These are phyloP conservation scores for Balakata baccata DNA, from an alignment of 345 rosid genomes.

Conservation along the genomic window DNA sequence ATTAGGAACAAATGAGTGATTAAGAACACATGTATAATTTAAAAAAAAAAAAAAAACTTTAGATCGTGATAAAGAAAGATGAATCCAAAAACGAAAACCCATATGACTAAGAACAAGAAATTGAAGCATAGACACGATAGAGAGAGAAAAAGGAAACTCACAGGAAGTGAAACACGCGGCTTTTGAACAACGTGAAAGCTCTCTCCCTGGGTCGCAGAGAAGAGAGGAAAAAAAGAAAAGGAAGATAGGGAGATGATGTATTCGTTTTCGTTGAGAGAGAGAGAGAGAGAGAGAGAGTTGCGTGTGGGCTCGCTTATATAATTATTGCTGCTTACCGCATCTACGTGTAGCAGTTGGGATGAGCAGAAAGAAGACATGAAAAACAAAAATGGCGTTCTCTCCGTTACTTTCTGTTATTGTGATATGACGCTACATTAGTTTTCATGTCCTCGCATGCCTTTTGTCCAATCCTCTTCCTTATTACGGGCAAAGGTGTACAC, in stretches of 20 bases:
- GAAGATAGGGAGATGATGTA: not conserved
- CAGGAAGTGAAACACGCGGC: conserved; percentile 46
- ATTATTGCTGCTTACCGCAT: conserved; percentile 46
- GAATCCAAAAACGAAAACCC: not conserved
- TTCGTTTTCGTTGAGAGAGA: conserved; percentile 10
- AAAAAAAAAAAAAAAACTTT: conserved; percentile 17
- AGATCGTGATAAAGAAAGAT: conserved; percentile 12
- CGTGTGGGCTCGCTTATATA: conserved; percentile 41
- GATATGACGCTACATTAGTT: too few species aligned
- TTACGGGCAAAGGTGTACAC: too few species aligned
- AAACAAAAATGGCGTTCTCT: too few species aligned
- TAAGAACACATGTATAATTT: not conserved
- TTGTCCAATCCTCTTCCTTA: too few species aligned
- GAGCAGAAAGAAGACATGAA: conserved; percentile 9
- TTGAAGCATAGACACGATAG: not conserved
- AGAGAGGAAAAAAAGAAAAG: not conserved
- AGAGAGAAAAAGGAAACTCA: conserved; percentile 25
- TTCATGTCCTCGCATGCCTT: too few species aligned
- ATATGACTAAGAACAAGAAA: not conserved
- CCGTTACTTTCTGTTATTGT: too few species aligned
- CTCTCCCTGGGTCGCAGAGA: conserved; percentile 21
- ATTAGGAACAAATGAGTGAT: too few species aligned
- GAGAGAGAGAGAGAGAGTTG: conserved; percentile 36
- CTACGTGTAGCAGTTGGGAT: conserved; percentile 53
- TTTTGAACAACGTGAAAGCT: conserved; percentile 34